Percentiles rank a stretch among this genome's conserved stretches.
phyloP scores from a whole-genome alignment of 164 flowering plant species.

The Akebia trifoliata region DNA sequence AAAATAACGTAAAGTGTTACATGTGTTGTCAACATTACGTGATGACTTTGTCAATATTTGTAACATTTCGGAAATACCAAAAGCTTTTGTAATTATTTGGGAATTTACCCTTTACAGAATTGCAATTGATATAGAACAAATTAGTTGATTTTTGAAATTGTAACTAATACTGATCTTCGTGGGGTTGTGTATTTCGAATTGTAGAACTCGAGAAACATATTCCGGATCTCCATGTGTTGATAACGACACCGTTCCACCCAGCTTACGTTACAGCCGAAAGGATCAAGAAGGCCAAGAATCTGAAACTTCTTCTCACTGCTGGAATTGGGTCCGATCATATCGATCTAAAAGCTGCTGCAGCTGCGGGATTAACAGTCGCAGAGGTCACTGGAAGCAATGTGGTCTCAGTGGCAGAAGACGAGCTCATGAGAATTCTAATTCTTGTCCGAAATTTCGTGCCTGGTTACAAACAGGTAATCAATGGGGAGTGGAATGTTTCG shows the following conservation, averaged over 20 bases:
- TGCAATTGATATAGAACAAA: no score
- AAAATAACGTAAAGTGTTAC: no score
- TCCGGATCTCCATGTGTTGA: slow-evolving; percentile 88
- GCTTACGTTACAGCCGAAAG: slow-evolving; percentile 95
- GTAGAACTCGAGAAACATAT: slow-evolving; percentile 96
- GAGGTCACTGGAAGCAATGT: slow-evolving; percentile 96
- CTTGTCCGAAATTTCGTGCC: slow-evolving; percentile 88
- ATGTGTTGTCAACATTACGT: no score
- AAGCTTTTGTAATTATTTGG: no score
- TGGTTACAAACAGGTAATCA: slow-evolving; percentile 74
- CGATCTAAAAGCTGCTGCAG: slow-evolving; percentile 92
- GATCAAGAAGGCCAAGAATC: slow-evolving; percentile 84
- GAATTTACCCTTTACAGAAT: no score
- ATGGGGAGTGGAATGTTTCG: slow-evolving; percentile 95
- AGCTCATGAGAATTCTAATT: slow-evolving; percentile 93
- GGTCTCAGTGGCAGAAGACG: slow-evolving; percentile 97
- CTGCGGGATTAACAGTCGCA: slow-evolving; percentile 90
- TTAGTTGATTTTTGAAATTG: no score
- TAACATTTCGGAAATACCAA: no score
- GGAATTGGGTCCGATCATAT: slow-evolving; percentile 97
- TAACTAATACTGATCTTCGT: no score
- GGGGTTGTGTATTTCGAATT: slow-evolving; percentile 6
- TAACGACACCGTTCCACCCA: slow-evolving; percentile 94
- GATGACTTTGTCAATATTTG: no score
- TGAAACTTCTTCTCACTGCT: slow-evolving; percentile 87